Conservation (phyloP, 495 filamentous ascomycete genomes). For the Podospora sp. region DNA sequence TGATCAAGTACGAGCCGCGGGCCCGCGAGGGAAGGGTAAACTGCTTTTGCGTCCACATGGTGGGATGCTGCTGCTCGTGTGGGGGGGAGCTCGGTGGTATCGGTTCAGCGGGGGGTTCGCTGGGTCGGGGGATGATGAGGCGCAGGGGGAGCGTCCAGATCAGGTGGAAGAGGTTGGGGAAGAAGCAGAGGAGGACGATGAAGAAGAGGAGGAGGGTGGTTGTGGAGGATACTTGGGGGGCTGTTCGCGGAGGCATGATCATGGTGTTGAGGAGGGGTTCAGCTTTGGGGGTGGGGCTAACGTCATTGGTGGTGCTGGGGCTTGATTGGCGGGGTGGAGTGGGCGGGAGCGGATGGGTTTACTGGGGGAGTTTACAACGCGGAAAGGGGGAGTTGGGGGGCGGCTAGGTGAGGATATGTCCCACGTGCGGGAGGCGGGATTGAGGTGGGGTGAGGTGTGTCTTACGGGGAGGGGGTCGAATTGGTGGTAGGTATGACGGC, state of each 20-base stretch:
- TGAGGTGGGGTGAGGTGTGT: too few species aligned
- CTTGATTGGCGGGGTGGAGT: neutral
- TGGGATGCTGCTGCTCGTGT: conserved; percentile 22
- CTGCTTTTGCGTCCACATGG: conserved; percentile 69
- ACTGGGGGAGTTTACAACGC: too few species aligned
- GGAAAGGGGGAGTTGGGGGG: too few species aligned
- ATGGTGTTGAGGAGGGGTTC: neutral
- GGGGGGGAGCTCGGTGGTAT: conserved; percentile 15
- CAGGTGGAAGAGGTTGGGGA: conserved; percentile 57
- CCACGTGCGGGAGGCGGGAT: too few species aligned
- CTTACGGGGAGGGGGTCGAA: neutral
- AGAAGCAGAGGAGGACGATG: conserved; percentile 56
- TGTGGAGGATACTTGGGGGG: conserved; percentile 25
- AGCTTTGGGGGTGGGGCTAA: neutral
- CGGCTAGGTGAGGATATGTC: too few species aligned
- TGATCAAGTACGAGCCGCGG: conserved; percentile 90
- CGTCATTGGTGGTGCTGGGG: neutral
- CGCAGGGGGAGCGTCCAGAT: conserved; percentile 48
- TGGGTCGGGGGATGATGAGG: conserved; percentile 33
- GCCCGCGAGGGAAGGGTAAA: conserved; percentile 71
- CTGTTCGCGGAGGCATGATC: conserved; percentile 9
- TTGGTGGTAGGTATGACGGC: neutral
- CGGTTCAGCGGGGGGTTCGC: conserved; percentile 19
- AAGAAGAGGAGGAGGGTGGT: conserved; percentile 50
- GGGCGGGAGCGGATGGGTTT: too few species aligned